These are phyloP conservation scores for Tulasnella calospora DNA, from an alignment of 768 basidiomycete species.

Conservation along the genomic window DNA sequence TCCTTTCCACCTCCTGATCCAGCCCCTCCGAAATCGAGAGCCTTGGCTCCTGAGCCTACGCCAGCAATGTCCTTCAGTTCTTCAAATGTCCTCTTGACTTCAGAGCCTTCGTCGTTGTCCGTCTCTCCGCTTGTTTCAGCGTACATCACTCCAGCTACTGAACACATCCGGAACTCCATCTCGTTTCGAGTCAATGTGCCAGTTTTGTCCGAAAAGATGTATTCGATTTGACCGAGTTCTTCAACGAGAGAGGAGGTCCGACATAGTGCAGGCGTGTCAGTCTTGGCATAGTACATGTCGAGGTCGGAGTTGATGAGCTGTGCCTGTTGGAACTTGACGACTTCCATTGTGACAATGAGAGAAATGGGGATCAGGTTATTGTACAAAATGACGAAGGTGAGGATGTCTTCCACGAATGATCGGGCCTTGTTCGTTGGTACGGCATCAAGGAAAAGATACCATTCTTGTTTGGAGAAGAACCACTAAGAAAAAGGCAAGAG, in stretches of 20 bases:
- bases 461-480: slow-evolving; percentile 81
- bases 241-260: slow-evolving; percentile 98
- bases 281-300: slow-evolving; percentile 95
- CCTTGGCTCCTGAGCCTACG: slow-evolving; percentile 30
- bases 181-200: slow-evolving; percentile 95
- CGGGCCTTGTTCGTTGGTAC: slow-evolving; percentile 44
- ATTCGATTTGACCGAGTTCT: slow-evolving; percentile 97
- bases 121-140: slow-evolving; percentile 83
- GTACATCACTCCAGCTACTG: slow-evolving; percentile 83
- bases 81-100: slow-evolving; percentile 53
- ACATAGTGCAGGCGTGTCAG: slow-evolving; percentile 94
- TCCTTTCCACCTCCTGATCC: slow-evolving; percentile 14
- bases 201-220: slow-evolving; percentile 92
- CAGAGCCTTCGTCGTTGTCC: slow-evolving; percentile 48
- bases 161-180: slow-evolving; percentile 94
- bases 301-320: slow-evolving; percentile 95
- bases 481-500: slow-evolving; percentile 45
- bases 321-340: slow-evolving; percentile 98
- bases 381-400: slow-evolving; percentile 98
- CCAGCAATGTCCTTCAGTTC: slow-evolving; percentile 37
- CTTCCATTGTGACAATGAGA: slow-evolving; percentile 98
- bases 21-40: slow-evolving; percentile 33
- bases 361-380: slow-evolving; percentile 76
- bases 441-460: slow-evolving; percentile 74
- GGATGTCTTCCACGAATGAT: slow-evolving; percentile 84